phyloP scores from a whole-genome alignment of 306 rosid species.

The Inga laurina region DNA sequence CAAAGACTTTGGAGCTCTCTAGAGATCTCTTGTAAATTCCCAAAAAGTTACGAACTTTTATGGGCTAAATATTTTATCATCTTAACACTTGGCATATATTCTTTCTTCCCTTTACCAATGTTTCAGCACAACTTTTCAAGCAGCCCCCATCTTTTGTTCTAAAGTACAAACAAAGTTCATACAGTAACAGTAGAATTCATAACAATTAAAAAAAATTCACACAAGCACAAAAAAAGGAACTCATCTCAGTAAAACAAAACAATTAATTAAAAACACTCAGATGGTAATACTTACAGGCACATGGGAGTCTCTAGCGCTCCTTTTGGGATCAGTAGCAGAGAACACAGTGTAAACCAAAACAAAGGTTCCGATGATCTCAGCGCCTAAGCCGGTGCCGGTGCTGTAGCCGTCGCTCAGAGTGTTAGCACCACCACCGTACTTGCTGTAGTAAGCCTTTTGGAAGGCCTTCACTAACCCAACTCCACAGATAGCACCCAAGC shows the following conservation, averaged over 20 bases:
- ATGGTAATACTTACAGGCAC: slow-evolving; percentile 63
- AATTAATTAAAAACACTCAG: background rate
- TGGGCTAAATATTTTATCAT: background rate
- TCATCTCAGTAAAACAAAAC: background rate
- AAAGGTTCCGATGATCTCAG: slow-evolving; percentile 91
- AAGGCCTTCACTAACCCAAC: slow-evolving; percentile 88
- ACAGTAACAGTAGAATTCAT: background rate
- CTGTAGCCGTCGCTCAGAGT: slow-evolving; percentile 52
- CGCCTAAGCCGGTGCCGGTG: slow-evolving; percentile 67
- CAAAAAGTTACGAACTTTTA: background rate
- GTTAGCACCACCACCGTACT: slow-evolving; percentile 83
- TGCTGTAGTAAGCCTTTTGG: slow-evolving; percentile 50
- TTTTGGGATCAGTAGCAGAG: slow-evolving; percentile 96
- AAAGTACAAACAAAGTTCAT: background rate
- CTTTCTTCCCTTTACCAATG: slow-evolving; percentile 20
- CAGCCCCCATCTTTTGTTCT: background rate
- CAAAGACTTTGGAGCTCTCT: background rate
- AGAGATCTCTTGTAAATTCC: background rate
- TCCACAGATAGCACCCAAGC: slow-evolving; percentile 88
- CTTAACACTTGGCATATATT: background rate
- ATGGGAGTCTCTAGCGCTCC: slow-evolving; percentile 90
- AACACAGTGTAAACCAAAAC: slow-evolving; percentile 86
- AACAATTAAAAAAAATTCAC: background rate
- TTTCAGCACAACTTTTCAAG: slow-evolving; percentile 10
- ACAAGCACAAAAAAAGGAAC: background rate